Base-by-base conservation (phyloP, 1,284 basidiomycete species). In the Trichosporon faecale region DNA sequence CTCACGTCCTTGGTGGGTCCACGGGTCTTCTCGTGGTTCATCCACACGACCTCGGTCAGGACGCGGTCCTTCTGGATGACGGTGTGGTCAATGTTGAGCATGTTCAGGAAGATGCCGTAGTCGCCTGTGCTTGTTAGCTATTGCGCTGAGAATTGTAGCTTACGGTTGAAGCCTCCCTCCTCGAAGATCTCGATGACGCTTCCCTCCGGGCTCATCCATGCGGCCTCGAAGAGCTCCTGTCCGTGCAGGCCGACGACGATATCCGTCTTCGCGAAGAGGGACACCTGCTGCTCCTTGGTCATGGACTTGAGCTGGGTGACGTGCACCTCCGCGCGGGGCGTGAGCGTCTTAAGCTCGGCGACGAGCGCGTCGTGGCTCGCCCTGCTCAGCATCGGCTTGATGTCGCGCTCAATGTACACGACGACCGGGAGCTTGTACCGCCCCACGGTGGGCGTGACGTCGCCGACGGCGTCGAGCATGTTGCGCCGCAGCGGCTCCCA, bases 271-370 rank as follows among this genome's bases (percentile, higher is more conserved):
- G 77, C 70, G 40, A 81, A 69, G 18, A 83, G 65, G 25, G 76
- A 74, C 5, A 80, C 71, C 44, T 76, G 76, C 64, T 80, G 76
- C 16, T 71, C 68, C 33, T 69, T 68, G n/a, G 70, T 75, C 79
- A 83, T 80, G 21, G 70, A 65, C 23, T 69, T 68, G 3, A 80
- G 3, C 57, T 75, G 72, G 3, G 77, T 74, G 14, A 81, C 75
- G 71, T 83, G 82, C 18, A 83, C 75, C 67, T 82, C 82, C 29
- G 81, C 80, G 12, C 73, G 71, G 25, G 70, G 55, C 0, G 79
- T 80, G 23, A 83, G 69, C 0, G 68, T 65, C 68, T 76, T 78
- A 52, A 82, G 76, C 1, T 75, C 75, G 27, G 74, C 67, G 52
- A 82, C 68, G 63, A 83, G 70, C 0, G 70, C 71, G 1, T 74